Base-by-base conservation (phyloP, 2,329 filamentous ascomycete genomes). In the Zasmidium angulare region DNA sequence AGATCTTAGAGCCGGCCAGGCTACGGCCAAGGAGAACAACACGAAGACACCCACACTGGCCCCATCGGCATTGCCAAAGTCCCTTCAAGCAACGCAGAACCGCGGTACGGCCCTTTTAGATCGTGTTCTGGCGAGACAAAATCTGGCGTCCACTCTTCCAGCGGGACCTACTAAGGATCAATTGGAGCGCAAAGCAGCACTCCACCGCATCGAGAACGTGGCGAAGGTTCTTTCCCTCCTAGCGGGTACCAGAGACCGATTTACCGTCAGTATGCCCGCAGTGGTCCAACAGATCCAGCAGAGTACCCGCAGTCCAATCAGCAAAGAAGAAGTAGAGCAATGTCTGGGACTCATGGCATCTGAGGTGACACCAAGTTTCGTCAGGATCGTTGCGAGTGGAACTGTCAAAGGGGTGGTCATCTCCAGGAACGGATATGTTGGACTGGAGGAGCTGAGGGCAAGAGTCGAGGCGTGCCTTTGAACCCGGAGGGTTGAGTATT, bases 1-100 rank as follows among this genome's bases (percentile, higher is more conserved):
- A 58, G 86, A 89, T 52, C 79, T 93, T 66, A 90, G 88, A 73
- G 80, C 82, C 51, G 84, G 80, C 60, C 66, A 64, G 55, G 61
- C 66, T 23, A 62, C 60, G 64, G 73, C 70, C 1, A 66, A 63
- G 68, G 68, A 50, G 59, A 63, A 47, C 55, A 55, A 48, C 19
- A 58, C 48, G 46, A 50, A 55, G 21, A 19, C 48, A 20, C 22
- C 52, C 7, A 9, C 50, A 40, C 24, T 50, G 11, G 29, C 60
- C 3, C 50, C 53, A 36, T 50, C 54, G 29, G 20, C 31, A 26
- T 51, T 46, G 46, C 7, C 64, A 22, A 78, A 76, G 58, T 74
- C 77, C 23, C 70, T 72, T 11, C 70, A 74, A 23, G 69, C 73
- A 20, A 70, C 76, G 14, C 63, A 70, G 29, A 67, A 55, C 36